These are phyloP conservation scores for Phytophthora meadii DNA, from an alignment of 352 stramenopile genomes.

Conservation along the genomic window DNA sequence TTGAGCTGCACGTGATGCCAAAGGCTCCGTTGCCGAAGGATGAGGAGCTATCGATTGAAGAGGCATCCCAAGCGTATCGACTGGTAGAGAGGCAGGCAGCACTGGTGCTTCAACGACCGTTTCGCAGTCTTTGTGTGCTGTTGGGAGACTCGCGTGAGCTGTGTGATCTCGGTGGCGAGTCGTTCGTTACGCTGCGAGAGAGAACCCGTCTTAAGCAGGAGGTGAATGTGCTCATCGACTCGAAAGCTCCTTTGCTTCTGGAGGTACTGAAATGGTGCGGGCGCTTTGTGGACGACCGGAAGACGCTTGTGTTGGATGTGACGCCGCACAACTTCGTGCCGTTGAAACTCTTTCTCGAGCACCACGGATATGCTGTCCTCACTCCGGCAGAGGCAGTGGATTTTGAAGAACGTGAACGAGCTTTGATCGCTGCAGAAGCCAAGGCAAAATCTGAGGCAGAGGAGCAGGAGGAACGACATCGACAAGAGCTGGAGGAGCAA, in stretches of 20 bases:
- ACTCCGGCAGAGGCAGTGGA: slow-evolving; percentile 48
- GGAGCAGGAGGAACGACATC: slow-evolving; percentile 19
- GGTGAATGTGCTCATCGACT: slow-evolving; percentile 74
- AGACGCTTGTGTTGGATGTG: slow-evolving; percentile 66
- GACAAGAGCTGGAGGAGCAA: slow-evolving; percentile 32
- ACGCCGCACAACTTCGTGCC: slow-evolving; percentile 58
- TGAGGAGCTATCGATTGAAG: slow-evolving; percentile 63
- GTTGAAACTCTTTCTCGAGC: slow-evolving; percentile 49
- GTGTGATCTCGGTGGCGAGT: slow-evolving; percentile 57
- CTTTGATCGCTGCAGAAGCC: slow-evolving; percentile 24
- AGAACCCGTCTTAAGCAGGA: slow-evolving; percentile 64
- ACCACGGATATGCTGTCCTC: slow-evolving; percentile 58
- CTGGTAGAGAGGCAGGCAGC: slow-evolving; percentile 60
- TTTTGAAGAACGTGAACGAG: slow-evolving; percentile 35
- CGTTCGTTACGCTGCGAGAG: slow-evolving; percentile 57
- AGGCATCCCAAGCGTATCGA: slow-evolving; percentile 67
- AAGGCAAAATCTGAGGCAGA: slow-evolving; percentile 36
- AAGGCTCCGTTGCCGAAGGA: slow-evolving; percentile 28
- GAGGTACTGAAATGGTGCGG: slow-evolving; percentile 65
- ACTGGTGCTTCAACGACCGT: slow-evolving; percentile 51
- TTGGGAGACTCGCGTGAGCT: slow-evolving; percentile 61
- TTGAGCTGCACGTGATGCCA: slow-evolving; percentile 44
- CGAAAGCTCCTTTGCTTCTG: slow-evolving; percentile 60
- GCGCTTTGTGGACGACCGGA: slow-evolving; percentile 57
- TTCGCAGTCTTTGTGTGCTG: slow-evolving; percentile 64